Evolutionary conservation across 2,329 filamentous ascomycete genomes (phyloP).

Genomic region (Colletotrichum tropicicola): DNA sequence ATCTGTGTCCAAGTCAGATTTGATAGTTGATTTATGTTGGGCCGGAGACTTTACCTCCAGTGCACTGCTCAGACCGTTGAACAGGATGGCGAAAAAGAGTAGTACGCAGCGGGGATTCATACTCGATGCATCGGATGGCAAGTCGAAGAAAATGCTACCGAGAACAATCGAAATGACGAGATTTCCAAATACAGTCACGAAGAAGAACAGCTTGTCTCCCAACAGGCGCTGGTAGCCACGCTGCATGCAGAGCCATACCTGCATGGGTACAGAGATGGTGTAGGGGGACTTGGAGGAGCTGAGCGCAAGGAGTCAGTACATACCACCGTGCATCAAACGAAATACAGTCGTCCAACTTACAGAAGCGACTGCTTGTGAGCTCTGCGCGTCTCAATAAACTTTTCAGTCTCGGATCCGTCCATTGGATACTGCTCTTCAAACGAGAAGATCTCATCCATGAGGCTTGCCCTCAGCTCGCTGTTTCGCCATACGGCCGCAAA

Average conservation of each 20-base stretch:
- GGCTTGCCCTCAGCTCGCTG: conserved; percentile 6
- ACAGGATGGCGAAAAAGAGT: conserved; percentile 42
- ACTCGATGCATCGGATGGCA: conserved; percentile 57
- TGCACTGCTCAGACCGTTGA: conserved; percentile 39
- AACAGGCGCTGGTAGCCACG: conserved; percentile 64
- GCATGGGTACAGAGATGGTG: conserved; percentile 69
- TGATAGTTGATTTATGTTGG: rapidly evolving
- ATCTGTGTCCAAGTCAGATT: not conserved
- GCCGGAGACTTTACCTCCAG: conserved; percentile 24
- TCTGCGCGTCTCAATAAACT: conserved; percentile 9
- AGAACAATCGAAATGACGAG: conserved; percentile 59
- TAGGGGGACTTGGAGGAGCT: conserved; percentile 52
- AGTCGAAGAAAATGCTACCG: conserved; percentile 72
- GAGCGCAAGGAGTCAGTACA: not conserved
- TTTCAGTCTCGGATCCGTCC: not conserved
- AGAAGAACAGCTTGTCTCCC: conserved; percentile 72
- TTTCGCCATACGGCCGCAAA: conserved; percentile 47
- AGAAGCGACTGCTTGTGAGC: conserved; percentile 58
- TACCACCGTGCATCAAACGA: rapidly evolving
- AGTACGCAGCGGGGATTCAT: conserved; percentile 55
- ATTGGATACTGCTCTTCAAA: conserved; percentile 23
- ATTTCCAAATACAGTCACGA: conserved; percentile 58
- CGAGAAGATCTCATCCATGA: conserved; percentile 2
- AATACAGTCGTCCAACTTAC: conserved; percentile 37
- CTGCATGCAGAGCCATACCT: conserved; percentile 65